A percentile compares a stretch with the other conserved stretches of the same genome.
These are phyloP conservation scores for Suhomyces ambrosiae DNA, from an alignment of 1,139 yeast species.

Conservation along the genomic window DNA sequence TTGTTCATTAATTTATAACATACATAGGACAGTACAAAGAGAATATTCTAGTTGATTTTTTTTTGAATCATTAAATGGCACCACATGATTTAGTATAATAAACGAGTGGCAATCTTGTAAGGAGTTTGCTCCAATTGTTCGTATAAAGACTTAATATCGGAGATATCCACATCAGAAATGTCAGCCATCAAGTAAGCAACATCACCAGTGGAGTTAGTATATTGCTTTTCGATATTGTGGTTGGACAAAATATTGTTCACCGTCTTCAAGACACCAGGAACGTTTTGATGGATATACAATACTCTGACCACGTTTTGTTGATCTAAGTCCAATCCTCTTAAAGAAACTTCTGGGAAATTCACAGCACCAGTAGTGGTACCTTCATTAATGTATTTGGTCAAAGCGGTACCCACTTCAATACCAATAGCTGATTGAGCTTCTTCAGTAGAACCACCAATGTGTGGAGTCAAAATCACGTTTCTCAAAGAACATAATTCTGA, in stretches of 20 bases:
- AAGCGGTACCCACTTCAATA: slow-evolving; percentile 85
- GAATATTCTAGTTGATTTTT: no score
- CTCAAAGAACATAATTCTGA: slow-evolving; percentile 79
- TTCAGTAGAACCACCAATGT: slow-evolving; percentile 98
- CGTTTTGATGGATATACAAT: slow-evolving; percentile 93
- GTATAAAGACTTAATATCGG: slow-evolving; percentile 82
- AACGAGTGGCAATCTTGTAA: slow-evolving; percentile 87
- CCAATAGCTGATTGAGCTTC: slow-evolving; percentile 99
- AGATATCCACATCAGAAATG: slow-evolving; percentile 79
- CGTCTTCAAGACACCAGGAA: slow-evolving; percentile 97
- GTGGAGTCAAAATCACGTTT: slow-evolving; percentile 93
- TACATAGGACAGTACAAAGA: no score
- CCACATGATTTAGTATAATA: slow-evolving; percentile 75
- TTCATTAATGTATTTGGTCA: slow-evolving; percentile 91
- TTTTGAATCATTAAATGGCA: no score
- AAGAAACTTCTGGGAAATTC: slow-evolving; percentile 96
- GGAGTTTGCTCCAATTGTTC: slow-evolving; percentile 89
- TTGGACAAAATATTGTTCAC: slow-evolving; percentile 94
- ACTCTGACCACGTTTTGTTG: slow-evolving; percentile 91
- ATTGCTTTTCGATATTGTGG: slow-evolving; percentile 97
- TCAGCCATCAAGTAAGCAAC: slow-evolving; percentile 98
- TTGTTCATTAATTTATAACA: no score
- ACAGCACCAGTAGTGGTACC: slow-evolving; percentile 97
- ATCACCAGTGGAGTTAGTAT: slow-evolving; percentile 92
- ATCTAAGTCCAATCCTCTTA: slow-evolving; percentile 86